A percentile compares a stretch with the other conserved stretches of the same genome.
Evolutionary conservation across 2,329 filamentous ascomycete genomes (phyloP).

Genomic region (Hawksworthiomyces lignivorus): DNA sequence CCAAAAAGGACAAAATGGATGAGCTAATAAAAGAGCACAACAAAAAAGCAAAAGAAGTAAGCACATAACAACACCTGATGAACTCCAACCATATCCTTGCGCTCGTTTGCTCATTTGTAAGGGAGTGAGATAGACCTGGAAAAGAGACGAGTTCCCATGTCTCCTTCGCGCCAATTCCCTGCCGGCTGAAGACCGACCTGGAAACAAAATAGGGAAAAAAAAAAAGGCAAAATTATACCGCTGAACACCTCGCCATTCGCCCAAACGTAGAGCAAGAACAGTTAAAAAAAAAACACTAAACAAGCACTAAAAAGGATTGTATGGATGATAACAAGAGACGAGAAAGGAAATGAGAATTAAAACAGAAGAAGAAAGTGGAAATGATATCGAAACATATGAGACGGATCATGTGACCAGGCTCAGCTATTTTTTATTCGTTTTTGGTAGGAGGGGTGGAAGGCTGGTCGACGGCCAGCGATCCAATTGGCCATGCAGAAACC

Average conservation of each 20-base stretch:
- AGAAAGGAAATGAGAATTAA: neutral
- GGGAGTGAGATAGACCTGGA: conserved; percentile 1
- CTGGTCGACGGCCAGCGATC: too few relatives aligned
- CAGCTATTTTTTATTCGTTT: too few relatives aligned
- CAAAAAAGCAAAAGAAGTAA: conserved; percentile 12
- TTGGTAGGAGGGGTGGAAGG: too few relatives aligned
- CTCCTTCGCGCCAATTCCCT: conserved; percentile 1
- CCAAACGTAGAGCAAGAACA: neutral
- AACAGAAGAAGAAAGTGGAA: neutral
- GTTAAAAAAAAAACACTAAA: neutral
- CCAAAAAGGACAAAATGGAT: too few relatives aligned
- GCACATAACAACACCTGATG: conserved; percentile 1
- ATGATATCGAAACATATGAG: too few relatives aligned
- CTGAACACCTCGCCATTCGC: conserved; percentile 1
- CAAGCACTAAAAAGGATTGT: neutral
- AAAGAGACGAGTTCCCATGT: neutral
- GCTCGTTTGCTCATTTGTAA: conserved; percentile 8
- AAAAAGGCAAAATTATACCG: neutral
- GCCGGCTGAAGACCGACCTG: neutral
- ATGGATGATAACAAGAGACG: too few relatives aligned
- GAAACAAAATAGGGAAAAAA: neutral
- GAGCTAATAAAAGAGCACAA: neutral
- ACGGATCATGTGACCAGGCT: too few relatives aligned
- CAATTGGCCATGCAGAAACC: too few relatives aligned
- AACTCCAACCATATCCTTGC: conserved; percentile 9